Percentiles rank a stretch among this genome's conserved stretches.
These are phyloP conservation scores for Lactifluus hygrophoroides DNA, from an alignment of 768 basidiomycete species.

Conservation along the genomic window DNA sequence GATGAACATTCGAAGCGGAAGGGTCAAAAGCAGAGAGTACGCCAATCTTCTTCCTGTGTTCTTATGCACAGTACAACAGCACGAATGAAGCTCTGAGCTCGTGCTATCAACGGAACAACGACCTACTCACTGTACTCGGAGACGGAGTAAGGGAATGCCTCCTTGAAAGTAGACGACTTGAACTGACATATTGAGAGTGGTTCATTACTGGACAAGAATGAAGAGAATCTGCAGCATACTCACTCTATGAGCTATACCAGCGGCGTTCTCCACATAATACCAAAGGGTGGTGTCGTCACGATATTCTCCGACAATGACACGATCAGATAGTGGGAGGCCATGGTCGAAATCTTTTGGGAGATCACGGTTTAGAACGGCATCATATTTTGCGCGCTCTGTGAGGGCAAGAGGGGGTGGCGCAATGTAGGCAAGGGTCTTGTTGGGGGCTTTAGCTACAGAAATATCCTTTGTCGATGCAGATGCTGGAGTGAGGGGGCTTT, in stretches of 20 bases:
- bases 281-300: slow-evolving; percentile 9
- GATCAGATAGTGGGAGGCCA: slow-evolving; percentile 7
- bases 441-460: not conserved
- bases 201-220: not conserved
- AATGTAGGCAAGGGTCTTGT: not conserved
- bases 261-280: slow-evolving; percentile 16
- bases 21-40: slow-evolving; percentile 51
- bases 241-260: slow-evolving; percentile 16
- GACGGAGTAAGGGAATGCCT: slow-evolving; percentile 15
- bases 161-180: slow-evolving; percentile 2
- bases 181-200: slow-evolving; percentile 3
- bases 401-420: not conserved
- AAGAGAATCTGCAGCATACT: not conserved
- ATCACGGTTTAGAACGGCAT: slow-evolving; percentile 8
- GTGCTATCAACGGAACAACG: not conserved
- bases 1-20: slow-evolving; percentile 47
- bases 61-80: slow-evolving; percentile 28
- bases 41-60: slow-evolving; percentile 35
- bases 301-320: slow-evolving; percentile 16
- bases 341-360: slow-evolving; percentile 15
- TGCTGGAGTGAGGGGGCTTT: not conserved
- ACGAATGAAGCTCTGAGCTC: not conserved
- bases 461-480: not conserved
- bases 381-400: slow-evolving; percentile 11
- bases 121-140: slow-evolving; percentile 16